Conservation (phyloP, 208 protist species). For the Paratrypanosoma confusum region DNA sequence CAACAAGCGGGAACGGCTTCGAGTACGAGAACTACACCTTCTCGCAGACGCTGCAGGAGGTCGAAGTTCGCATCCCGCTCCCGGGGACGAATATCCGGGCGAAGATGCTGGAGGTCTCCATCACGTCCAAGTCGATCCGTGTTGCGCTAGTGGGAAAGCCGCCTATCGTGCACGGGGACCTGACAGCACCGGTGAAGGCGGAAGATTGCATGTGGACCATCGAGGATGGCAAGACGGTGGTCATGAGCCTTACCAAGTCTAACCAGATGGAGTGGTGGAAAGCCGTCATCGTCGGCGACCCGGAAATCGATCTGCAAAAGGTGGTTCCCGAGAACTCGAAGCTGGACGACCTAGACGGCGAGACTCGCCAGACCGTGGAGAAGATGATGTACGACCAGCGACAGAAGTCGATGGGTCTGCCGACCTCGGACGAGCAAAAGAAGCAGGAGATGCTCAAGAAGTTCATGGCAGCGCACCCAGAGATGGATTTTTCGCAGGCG, state of each 20-base stretch:
- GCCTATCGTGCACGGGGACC: conserved; percentile 76
- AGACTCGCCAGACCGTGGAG: conserved; percentile 91
- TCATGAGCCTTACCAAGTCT: conserved; percentile 81
- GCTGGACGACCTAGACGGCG: conserved; percentile 89
- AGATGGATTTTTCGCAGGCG: conserved; percentile 94
- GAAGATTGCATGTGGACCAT: conserved; percentile 91
- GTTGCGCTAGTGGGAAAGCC: conserved; percentile 76
- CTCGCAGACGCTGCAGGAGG: conserved; percentile 79
- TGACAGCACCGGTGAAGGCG: conserved; percentile 48
- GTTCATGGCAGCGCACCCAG: conserved; percentile 91
- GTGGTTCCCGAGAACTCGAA: conserved; percentile 92
- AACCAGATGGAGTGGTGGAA: conserved; percentile 93
- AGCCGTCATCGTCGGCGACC: conserved; percentile 71
- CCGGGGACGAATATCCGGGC: conserved; percentile 44
- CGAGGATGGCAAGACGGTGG: conserved; percentile 77
- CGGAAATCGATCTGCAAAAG: conserved; percentile 90
- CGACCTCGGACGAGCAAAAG: conserved; percentile 89
- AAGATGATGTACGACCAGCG: conserved; percentile 96
- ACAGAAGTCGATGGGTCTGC: conserved; percentile 89
- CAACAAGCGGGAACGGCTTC: conserved; percentile 76
- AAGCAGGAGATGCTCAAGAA: conserved; percentile 91
- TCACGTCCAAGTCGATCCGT: conserved; percentile 47
- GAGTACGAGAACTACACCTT: conserved; percentile 85
- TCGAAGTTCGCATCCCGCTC: conserved; percentile 80
- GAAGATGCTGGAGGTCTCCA: conserved; percentile 69